Evolutionary conservation across 495 filamentous ascomycete genomes (phyloP).

Genomic region (Tricharina praecox): DNA sequence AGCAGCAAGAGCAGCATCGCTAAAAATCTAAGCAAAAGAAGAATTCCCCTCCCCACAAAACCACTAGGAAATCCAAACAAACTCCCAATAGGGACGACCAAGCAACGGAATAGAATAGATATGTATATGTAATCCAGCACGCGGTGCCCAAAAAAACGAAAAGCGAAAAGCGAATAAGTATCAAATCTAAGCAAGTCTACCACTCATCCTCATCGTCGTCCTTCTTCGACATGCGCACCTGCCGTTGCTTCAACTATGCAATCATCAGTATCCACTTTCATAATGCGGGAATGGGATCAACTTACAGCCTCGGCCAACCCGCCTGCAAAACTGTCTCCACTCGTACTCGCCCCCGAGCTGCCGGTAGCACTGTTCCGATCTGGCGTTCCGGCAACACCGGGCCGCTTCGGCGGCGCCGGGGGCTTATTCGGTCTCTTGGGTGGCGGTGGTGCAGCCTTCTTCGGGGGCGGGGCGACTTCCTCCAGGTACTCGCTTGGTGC

Average conservation of each 20-base stretch:
- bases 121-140: too few relatives aligned
- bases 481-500: slow-evolving; percentile 83
- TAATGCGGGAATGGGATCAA: slow-evolving; percentile 28
- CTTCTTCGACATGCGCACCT: slow-evolving; percentile 47
- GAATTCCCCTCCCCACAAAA: too few relatives aligned
- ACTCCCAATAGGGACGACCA: too few relatives aligned
- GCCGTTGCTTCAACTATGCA: slow-evolving; percentile 35
- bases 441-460: slow-evolving; percentile 64
- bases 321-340: slow-evolving; percentile 57
- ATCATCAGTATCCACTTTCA: slow-evolving; percentile 36
- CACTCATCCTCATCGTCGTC: slow-evolving; percentile 63
- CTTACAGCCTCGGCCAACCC: slow-evolving; percentile 59
- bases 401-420: slow-evolving; percentile 45
- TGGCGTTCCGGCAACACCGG: slow-evolving; percentile 40
- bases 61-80: too few relatives aligned
- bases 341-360: slow-evolving; percentile 51
- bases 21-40: too few relatives aligned
- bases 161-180: background rate
- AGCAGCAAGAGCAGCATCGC: too few relatives aligned
- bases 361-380: slow-evolving; percentile 44
- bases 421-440: slow-evolving; percentile 58
- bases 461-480: slow-evolving; percentile 44
- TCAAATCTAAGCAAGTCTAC: slow-evolving; percentile 25
- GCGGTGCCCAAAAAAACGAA: too few relatives aligned
- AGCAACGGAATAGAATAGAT: too few relatives aligned